Conservation (phyloP, 768 basidiomycete genomes). For the Calocybe cyanea region DNA sequence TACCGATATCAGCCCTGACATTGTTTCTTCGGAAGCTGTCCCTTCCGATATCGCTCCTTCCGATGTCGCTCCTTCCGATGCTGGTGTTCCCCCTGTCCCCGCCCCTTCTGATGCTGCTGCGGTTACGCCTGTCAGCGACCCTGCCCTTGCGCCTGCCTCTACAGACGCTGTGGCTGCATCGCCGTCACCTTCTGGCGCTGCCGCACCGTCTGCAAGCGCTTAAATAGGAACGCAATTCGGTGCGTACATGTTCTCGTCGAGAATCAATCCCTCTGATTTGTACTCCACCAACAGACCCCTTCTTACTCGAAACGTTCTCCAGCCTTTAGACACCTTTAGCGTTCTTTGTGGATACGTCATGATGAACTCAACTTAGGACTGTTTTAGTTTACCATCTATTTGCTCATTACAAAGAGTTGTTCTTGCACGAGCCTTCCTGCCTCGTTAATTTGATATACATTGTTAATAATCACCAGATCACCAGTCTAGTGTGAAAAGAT, state of each 20-base stretch:
- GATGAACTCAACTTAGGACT: slow-evolving; percentile 6
- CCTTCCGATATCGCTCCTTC: slow-evolving; percentile 1
- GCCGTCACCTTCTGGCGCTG: background rate
- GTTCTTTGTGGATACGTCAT: slow-evolving; percentile 3
- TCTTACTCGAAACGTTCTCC: background rate
- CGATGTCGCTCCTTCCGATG: background rate
- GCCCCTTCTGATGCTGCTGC: background rate
- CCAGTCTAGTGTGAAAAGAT: too few relatives aligned
- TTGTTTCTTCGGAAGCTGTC: background rate
- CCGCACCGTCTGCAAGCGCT: background rate
- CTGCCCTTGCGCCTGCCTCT: background rate
- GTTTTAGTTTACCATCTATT: slow-evolving; percentile 1
- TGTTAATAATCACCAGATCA: too few relatives aligned
- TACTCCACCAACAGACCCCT: background rate
- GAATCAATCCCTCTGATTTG: background rate
- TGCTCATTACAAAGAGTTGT: background rate
- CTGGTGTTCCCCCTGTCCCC: background rate
- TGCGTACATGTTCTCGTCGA: background rate
- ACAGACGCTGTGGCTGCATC: background rate
- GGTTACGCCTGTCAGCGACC: background rate
- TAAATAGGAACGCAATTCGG: background rate
- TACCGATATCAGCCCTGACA: background rate
- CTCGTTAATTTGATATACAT: too few relatives aligned
- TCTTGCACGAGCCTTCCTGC: too few relatives aligned
- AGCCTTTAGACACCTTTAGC: background rate